phyloP scores from a whole-genome alignment of 2,329 filamentous ascomycete genomes.

The Coniella vitis region DNA sequence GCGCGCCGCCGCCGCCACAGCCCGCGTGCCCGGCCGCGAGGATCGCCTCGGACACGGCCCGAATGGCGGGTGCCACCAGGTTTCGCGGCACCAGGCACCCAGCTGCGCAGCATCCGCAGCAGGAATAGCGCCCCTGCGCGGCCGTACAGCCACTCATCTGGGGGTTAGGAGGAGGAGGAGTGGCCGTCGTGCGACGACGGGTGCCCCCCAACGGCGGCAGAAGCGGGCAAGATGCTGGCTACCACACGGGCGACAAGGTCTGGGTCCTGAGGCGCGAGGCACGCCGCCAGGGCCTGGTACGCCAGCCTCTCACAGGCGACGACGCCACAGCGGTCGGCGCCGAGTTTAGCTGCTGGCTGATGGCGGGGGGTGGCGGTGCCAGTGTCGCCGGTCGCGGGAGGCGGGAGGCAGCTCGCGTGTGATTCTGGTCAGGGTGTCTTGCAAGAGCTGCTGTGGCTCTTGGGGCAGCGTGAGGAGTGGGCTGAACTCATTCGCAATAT shows the following conservation, averaged over 20 bases:
- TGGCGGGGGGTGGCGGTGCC: no score
- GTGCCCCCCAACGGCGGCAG: no score
- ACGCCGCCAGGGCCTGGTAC: slow-evolving; percentile 38
- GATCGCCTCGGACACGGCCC: slow-evolving; percentile 52
- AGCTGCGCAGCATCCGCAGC: slow-evolving; percentile 54
- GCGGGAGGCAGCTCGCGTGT: no score
- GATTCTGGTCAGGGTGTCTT: no score
- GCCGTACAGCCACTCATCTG: slow-evolving; percentile 60
- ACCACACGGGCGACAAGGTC: slow-evolving; percentile 31
- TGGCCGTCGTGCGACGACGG: no score
- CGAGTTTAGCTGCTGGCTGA: slow-evolving; percentile 20
- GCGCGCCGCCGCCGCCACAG: no score
- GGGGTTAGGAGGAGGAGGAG: no score
- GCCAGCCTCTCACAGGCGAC: slow-evolving; percentile 43
- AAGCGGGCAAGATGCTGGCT: slow-evolving; percentile 29
- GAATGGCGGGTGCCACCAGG: slow-evolving; percentile 46
- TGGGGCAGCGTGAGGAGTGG: no score
- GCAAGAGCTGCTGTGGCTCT: no score
- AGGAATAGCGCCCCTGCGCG: slow-evolving; percentile 63
- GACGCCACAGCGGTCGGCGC: slow-evolving; percentile 41
- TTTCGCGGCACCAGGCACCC: slow-evolving; percentile 43
- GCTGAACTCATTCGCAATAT: no score
- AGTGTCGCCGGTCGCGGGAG: no score
- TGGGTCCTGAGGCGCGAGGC: slow-evolving; percentile 31
- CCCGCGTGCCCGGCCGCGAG: slow-evolving; percentile 38